These are phyloP conservation scores for Brassica balearica DNA, from an alignment of 441 rosid genomes.

Conservation along the genomic window DNA sequence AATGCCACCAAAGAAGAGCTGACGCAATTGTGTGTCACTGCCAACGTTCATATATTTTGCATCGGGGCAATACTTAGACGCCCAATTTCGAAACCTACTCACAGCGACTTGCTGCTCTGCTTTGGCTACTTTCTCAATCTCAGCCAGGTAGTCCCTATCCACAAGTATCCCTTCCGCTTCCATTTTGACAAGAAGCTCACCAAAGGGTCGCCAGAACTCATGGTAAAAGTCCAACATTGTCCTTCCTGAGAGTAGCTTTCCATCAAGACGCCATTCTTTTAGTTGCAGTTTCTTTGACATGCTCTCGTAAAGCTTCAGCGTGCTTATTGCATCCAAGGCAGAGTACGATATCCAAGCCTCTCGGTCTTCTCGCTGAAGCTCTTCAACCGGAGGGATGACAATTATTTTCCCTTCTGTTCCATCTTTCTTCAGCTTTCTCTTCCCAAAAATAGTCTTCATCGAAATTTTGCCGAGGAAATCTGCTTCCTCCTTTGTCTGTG, in stretches of 20 bases:
- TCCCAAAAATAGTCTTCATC: constrained; percentile 89
- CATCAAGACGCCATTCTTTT: constrained; percentile 68
- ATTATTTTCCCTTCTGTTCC: constrained; percentile 86
- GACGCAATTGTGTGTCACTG: constrained; percentile 88
- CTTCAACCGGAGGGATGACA: constrained; percentile 78
- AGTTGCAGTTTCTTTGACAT: constrained; percentile 54
- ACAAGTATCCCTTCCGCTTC: constrained; percentile 92
- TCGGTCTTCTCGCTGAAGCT: constrained; percentile 78
- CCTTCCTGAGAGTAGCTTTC: constrained; percentile 50
- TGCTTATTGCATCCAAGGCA: constrained; percentile 90
- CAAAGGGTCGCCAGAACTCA: constrained; percentile 82
- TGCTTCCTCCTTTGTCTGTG: constrained; percentile 49
- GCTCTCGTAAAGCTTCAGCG: constrained; percentile 83
- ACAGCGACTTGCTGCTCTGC: constrained; percentile 78
- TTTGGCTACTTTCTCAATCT: constrained; percentile 85
- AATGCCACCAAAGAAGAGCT: constrained; percentile 79
- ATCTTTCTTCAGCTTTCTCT: constrained; percentile 81
- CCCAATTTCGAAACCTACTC: constrained; percentile 84
- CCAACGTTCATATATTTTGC: constrained; percentile 90
- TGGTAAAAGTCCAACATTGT: constrained; percentile 76
- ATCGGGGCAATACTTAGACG: constrained; percentile 77
- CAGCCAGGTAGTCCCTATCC: constrained; percentile 80
- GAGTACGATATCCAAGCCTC: constrained; percentile 87
- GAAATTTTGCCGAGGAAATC: constrained; percentile 79
- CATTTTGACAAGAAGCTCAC: constrained; percentile 85